phyloP scores from a whole-genome alignment of 1,139 yeast species.

The Hansenula sp. region DNA sequence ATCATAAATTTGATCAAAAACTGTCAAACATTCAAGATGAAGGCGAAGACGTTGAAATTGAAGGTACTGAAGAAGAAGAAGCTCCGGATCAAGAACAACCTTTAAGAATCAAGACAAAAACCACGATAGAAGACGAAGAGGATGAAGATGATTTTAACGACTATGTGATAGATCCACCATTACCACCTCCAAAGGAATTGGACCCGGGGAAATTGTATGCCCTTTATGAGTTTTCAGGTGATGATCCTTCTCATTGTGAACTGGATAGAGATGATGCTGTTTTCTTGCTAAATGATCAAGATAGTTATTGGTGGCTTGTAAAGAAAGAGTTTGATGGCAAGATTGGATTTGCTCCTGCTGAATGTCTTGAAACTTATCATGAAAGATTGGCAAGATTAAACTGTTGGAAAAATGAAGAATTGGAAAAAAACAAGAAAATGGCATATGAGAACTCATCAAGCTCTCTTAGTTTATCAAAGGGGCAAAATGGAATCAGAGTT shows the following conservation, averaged over 20 bases:
- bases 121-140: constrained; percentile 5
- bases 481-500: constrained; percentile 4
- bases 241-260: constrained; percentile 91
- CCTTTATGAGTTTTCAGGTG: constrained; percentile 81
- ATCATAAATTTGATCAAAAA: background rate
- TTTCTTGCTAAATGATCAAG: constrained; percentile 77
- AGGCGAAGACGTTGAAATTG: background rate
- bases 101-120: constrained; percentile 14
- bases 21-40: constrained; percentile 1
- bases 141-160: constrained; percentile 29
- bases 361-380: constrained; percentile 84
- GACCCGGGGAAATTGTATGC: constrained; percentile 87
- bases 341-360: constrained; percentile 96
- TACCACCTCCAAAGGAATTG: constrained; percentile 78
- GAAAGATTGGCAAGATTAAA: constrained; percentile 90
- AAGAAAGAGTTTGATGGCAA: constrained; percentile 64
- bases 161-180: constrained; percentile 51
- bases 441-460: constrained; percentile 11
- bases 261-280: constrained; percentile 82
- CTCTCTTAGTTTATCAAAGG: background rate
- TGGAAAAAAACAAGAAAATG: constrained; percentile 38
- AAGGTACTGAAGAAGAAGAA: background rate
- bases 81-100: constrained; percentile 6
- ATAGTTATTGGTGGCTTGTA: constrained; percentile 96
- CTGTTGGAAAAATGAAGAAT: constrained; percentile 86